These are phyloP conservation scores for Microstroma glucosiphilum DNA, from an alignment of 1,284 basidiomycete species.

Conservation along the genomic window DNA sequence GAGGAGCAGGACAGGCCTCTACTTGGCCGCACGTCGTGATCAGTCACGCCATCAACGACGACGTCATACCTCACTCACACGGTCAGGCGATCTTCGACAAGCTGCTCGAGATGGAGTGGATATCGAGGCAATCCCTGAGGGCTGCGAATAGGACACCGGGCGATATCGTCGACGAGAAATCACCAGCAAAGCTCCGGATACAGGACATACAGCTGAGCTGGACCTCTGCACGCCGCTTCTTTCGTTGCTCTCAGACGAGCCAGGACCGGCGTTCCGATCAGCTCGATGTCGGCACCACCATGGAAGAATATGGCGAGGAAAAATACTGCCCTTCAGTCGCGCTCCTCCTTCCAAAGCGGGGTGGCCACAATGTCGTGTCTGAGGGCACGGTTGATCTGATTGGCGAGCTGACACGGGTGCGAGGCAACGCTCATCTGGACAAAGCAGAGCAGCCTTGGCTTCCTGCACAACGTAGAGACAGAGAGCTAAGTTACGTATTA, in stretches of 20 bases:
- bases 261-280: neutral
- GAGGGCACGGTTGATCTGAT: conserved; percentile 10
- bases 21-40: conserved; percentile 62
- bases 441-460: too few relatives aligned
- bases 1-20: neutral
- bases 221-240: neutral
- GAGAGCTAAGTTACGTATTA: too few relatives aligned
- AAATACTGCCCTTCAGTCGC: neutral
- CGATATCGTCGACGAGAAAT: neutral
- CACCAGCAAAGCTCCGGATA: neutral
- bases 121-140: neutral
- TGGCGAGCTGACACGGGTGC: neutral
- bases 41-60: conserved; percentile 73
- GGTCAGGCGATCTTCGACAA: conserved; percentile 45
- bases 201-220: neutral
- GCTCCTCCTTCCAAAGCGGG: neutral
- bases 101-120: neutral
- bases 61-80: conserved; percentile 71
- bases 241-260: neutral
- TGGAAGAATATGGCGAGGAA: neutral
- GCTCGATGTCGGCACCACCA: neutral
- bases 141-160: neutral
- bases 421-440: neutral
- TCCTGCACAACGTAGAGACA: too few relatives aligned
- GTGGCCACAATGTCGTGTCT: conserved; percentile 6